Percentiles rank a stretch among this genome's conserved stretches.
Evolutionary conservation across 2,329 filamentous ascomycete species (phyloP).

Genomic region (Sphaerulina musiva): DNA sequence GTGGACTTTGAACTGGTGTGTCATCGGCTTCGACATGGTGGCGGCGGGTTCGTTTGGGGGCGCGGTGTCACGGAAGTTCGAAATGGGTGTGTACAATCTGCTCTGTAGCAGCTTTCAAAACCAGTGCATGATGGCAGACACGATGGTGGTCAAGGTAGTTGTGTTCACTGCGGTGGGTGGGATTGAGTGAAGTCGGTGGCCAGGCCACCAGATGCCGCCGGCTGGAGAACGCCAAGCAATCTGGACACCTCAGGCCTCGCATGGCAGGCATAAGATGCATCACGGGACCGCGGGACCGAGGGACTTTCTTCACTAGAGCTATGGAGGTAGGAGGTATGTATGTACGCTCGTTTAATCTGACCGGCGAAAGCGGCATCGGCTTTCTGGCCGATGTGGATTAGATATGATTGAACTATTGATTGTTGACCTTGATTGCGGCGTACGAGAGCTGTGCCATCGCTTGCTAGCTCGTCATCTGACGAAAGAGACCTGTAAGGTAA

Average conservation of each 20-base stretch:
- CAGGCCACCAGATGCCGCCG: too few species aligned
- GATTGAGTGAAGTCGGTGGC: neutral
- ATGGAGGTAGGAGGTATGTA: too few species aligned
- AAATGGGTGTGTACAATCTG: neutral
- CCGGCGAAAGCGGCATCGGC: neutral
- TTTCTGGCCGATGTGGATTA: constrained; percentile 2
- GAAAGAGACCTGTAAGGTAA: too few species aligned
- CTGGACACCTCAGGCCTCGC: too few species aligned
- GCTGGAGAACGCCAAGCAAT: too few species aligned
- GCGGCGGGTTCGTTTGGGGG: constrained; percentile 12
- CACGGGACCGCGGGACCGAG: too few species aligned
- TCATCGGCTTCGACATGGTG: constrained; percentile 49
- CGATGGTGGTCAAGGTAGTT: constrained; percentile 3
- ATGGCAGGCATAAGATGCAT: too few species aligned
- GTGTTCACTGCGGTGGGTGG: neutral
- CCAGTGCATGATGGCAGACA: constrained; percentile 10
- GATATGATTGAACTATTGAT: neutral
- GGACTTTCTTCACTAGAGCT: too few species aligned
- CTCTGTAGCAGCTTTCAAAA: constrained; percentile 4
- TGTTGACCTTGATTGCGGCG: neutral
- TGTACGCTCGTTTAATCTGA: neutral
- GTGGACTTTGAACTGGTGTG: constrained; percentile 44
- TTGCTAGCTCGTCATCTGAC: neutral
- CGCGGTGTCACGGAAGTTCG: neutral
- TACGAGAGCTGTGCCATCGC: neutral